phyloP scores from a whole-genome alignment of 352 stramenopile species.

The Phytophthora megakarya region DNA sequence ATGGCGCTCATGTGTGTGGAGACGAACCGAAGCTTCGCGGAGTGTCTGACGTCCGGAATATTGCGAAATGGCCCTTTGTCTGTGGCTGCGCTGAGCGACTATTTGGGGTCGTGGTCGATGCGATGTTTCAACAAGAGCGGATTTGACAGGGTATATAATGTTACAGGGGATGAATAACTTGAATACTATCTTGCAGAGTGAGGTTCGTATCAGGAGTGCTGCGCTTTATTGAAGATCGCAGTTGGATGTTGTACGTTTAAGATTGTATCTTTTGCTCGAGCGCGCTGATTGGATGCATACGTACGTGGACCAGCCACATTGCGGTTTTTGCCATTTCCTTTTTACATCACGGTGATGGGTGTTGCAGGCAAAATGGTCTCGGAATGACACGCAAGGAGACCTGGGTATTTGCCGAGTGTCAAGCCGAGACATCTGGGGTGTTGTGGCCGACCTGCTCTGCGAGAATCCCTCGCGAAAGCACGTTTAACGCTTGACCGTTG shows the following conservation, averaged over 20 bases:
- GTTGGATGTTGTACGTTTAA: neutral
- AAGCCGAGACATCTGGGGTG: conserved; percentile 7
- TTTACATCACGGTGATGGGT: conserved; percentile 27
- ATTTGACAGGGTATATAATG: conserved; percentile 12
- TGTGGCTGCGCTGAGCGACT: conserved; percentile 30
- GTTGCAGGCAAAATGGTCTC: conserved; percentile 12
- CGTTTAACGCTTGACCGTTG: conserved; percentile 22
- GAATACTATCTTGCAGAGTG: neutral
- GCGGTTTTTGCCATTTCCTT: conserved; percentile 15
- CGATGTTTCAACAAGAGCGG: conserved; percentile 25
- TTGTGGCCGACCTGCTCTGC: conserved; percentile 4
- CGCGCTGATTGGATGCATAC: conserved; percentile 30
- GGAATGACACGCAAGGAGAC: conserved; percentile 31
- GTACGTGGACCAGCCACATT: conserved; percentile 28
- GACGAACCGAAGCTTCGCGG: conserved; percentile 21
- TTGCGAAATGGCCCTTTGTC: conserved; percentile 40
- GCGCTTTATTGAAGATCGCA: conserved; percentile 2
- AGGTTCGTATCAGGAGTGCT: neutral
- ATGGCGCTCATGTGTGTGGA: conserved; percentile 63
- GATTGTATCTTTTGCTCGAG: neutral
- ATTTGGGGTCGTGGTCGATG: conserved; percentile 10
- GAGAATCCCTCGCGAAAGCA: conserved; percentile 11
- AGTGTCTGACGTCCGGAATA: conserved; percentile 30
- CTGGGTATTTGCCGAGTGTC: conserved; percentile 2
- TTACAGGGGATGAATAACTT: no score